phyloP scores from a whole-genome alignment of 2,329 filamentous ascomycete species.

The Bertia moriformis region DNA sequence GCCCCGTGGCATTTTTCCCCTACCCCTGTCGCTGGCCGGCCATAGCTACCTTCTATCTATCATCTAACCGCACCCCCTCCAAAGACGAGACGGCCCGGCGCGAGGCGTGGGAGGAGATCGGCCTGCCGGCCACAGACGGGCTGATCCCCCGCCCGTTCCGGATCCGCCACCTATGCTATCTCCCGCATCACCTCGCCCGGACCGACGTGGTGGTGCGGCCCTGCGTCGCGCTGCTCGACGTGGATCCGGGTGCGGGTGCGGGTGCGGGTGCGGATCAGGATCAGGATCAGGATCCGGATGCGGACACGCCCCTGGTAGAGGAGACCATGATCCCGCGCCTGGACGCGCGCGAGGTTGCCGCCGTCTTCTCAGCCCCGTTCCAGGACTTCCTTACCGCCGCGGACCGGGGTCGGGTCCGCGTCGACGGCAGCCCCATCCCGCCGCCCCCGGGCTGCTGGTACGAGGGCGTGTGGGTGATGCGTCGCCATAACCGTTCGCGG shows the following conservation, averaged over 20 bases:
- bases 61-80: conserved; percentile 24
- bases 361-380: conserved; percentile 82
- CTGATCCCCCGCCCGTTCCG: conserved; percentile 63
- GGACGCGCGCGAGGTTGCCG: conserved; percentile 81
- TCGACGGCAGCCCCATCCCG: conserved; percentile 18
- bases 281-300: conserved; percentile 16
- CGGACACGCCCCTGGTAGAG: conserved; percentile 44
- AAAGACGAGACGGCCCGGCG: conserved; percentile 75
- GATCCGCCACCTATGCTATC: conserved; percentile 74
- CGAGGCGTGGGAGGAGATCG: conserved; percentile 88
- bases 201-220: conserved; percentile 63
- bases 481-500: conserved; percentile 65
- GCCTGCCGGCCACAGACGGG: conserved; percentile 58
- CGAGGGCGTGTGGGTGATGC: conserved; percentile 66
- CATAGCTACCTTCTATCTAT: conserved; percentile 1
- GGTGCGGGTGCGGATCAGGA: conserved; percentile 4
- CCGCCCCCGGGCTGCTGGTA: conserved; percentile 60
- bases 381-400: conserved; percentile 58
- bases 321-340: conserved; percentile 64
- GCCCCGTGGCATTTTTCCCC: conserved; percentile 10
- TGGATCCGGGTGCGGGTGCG: conserved; percentile 26
- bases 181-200: conserved; percentile 62
- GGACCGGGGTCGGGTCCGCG: too few species aligned
- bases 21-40: not conserved
- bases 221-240: conserved; percentile 65